Percentiles rank a stretch among this genome's conserved stretches.
These are phyloP conservation scores for Leishmania arabica DNA, from an alignment of 208 protist genomes.

Conservation along the genomic window DNA sequence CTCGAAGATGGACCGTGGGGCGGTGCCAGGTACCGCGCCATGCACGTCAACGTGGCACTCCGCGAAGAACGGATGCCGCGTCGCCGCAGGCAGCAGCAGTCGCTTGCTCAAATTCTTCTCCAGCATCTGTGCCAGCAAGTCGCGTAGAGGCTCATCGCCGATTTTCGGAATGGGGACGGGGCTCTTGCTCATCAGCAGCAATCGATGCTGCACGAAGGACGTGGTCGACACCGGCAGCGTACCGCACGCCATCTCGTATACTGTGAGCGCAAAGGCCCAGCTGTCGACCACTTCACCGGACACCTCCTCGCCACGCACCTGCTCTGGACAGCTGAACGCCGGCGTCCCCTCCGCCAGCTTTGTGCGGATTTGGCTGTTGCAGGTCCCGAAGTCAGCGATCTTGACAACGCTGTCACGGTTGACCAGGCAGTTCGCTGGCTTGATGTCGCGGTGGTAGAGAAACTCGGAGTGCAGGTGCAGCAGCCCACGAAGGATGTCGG, in stretches of 20 bases:
- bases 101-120: conserved; percentile 64
- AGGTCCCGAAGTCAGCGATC: conserved; percentile 90
- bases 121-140: conserved; percentile 72
- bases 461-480: conserved; percentile 79
- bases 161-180: conserved; percentile 23
- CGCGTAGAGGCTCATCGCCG: conserved; percentile 42
- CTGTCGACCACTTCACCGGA: conserved; percentile 82
- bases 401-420: conserved; percentile 67
- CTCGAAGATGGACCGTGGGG: neutral
- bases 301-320: conserved; percentile 48
- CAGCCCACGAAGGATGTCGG: conserved; percentile 64
- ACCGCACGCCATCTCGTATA: conserved; percentile 82
- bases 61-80: conserved; percentile 62
- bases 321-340: conserved; percentile 85
- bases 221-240: conserved; percentile 49
- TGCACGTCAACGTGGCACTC: conserved; percentile 13
- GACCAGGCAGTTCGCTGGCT: conserved; percentile 85
- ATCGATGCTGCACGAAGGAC: conserved; percentile 22
- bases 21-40: neutral
- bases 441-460: conserved; percentile 85
- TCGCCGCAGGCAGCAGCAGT: conserved; percentile 55
- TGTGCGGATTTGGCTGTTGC: conserved; percentile 53
- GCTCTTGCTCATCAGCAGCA: conserved; percentile 12
- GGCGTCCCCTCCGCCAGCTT: conserved; percentile 64
- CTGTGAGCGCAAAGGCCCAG: conserved; percentile 91